A percentile compares a stretch with the other conserved stretches of the same genome.
phyloP scores from a whole-genome alignment of 148 eudicot genomes.

The Rhododendron ferrugineum region DNA sequence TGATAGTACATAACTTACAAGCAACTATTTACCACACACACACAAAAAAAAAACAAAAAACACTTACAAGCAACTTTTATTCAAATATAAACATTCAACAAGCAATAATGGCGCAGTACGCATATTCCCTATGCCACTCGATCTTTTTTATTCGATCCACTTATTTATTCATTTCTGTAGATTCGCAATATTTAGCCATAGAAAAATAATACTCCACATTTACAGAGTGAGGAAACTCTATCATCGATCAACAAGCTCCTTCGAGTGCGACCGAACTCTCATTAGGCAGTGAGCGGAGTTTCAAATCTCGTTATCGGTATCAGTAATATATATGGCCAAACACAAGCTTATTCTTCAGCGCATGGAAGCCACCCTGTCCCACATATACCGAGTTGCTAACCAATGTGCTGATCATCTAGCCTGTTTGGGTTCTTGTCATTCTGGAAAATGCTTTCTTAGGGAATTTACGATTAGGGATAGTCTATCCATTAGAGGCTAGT shows the following conservation, averaged over 20 bases:
- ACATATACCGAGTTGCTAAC: too few relatives aligned
- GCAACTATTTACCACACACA: background rate
- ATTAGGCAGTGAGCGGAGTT: background rate
- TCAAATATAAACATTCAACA: background rate
- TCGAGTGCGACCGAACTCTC: background rate
- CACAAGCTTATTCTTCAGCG: too few relatives aligned
- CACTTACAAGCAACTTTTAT: background rate
- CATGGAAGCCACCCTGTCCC: too few relatives aligned
- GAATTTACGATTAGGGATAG: too few relatives aligned
- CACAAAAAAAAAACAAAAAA: too few relatives aligned
- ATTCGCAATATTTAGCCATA: background rate
- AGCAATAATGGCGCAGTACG: background rate
- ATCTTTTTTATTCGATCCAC: background rate
- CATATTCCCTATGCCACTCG: background rate
- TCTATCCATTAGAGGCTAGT: too few relatives aligned
- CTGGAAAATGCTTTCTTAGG: too few relatives aligned
- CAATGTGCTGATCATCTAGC: too few relatives aligned
- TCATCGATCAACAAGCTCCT: background rate
- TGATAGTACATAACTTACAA: background rate
- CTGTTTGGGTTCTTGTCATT: too few relatives aligned
- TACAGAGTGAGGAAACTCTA: background rate
- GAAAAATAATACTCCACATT: background rate
- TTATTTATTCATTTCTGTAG: background rate
- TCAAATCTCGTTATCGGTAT: too few relatives aligned
- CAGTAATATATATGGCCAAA: background rate